Evolutionary conservation across 768 basidiomycete species (phyloP).

Genomic region (Pisolithus albus): DNA sequence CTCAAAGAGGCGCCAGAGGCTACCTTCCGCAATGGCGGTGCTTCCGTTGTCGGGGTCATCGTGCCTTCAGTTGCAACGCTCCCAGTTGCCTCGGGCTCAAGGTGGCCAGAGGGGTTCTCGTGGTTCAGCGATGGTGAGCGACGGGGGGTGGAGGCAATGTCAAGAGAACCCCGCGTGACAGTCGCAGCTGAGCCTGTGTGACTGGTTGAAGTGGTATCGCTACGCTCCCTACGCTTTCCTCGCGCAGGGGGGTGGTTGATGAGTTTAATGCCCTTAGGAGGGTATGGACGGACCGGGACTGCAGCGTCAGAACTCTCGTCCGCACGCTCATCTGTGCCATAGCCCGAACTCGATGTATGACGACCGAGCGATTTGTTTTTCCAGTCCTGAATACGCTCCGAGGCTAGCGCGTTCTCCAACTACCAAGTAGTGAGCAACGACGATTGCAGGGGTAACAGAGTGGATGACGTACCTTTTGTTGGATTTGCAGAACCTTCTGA

Average conservation of each 20-base stretch:
- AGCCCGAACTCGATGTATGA: slow-evolving; percentile 19
- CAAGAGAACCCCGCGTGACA: slow-evolving; percentile 19
- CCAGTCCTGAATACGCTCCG: slow-evolving; percentile 40
- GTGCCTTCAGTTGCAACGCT: slow-evolving; percentile 9
- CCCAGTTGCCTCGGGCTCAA: slow-evolving; percentile 29
- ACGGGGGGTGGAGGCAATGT: slow-evolving; percentile 24
- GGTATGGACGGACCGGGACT: slow-evolving; percentile 35
- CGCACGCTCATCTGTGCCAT: slow-evolving; percentile 44
- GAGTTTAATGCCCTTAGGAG: slow-evolving; percentile 30
- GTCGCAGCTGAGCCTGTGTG: slow-evolving; percentile 36
- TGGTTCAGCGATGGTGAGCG: slow-evolving; percentile 22
- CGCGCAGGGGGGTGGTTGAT: slow-evolving; percentile 28
- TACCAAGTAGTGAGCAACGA: slow-evolving; percentile 23
- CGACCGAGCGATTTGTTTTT: slow-evolving; percentile 24
- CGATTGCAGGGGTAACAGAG: background rate
- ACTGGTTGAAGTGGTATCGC: slow-evolving; percentile 59
- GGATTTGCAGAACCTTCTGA: slow-evolving; percentile 81
- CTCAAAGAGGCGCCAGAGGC: slow-evolving; percentile 26
- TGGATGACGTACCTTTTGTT: slow-evolving; percentile 67
- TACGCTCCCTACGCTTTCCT: slow-evolving; percentile 42
- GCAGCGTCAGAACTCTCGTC: slow-evolving; percentile 48
- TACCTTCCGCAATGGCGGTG: slow-evolving; percentile 26
- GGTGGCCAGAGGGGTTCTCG: slow-evolving; percentile 35
- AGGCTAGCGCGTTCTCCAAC: slow-evolving; percentile 69
- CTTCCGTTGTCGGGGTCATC: slow-evolving; percentile 28